Evolutionary conservation across 345 rosid species (phyloP), one percentile per base, ranked within the genome.

Genomic region (Hibiscus syriacus): DNA sequence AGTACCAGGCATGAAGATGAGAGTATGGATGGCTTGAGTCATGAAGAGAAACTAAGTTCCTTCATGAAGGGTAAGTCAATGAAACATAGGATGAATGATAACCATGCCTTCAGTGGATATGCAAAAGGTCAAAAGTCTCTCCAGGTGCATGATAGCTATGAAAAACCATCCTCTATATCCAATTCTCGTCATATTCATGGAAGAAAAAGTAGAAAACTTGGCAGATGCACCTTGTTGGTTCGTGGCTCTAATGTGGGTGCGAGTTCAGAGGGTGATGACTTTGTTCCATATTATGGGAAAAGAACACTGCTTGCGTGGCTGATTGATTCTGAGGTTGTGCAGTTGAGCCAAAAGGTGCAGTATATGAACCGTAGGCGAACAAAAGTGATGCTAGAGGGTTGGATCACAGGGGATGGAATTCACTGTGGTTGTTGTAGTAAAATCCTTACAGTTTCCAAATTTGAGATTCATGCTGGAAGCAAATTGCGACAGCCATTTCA

Each of bases 391-490:
- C 76, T 84, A 59, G 86, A 81, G 80, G 99, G 98, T 61, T 88
- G 93, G 86, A 77, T 94, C 56, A 84, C 89, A 7, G 76, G 83
- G 66, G 88, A 86, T 48, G 99, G 99, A 49, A 83, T 94, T 74
- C 95, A 81, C 62, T 94, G 99, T 78, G 93, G 84, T 67, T 94
- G 99, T 79, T 94, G 99, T 72, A 79, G 81, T 75, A 82, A 88
- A 83, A 84, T 87, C 66, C 85, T 89, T 67, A 74, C 87, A 8
- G 73, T 85, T 72, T 80, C 85, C 19, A 88, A 82, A 67, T 88
- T 94, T 79, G 96, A 86, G 86, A 78, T 82, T 72, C 99, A 94
- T 80, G 99, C 99, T 11, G 97, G 99, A 72, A 88, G 92, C 80
- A 87, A 86, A 70, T 80, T 82, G 64, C 78, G 80, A 68, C 93